Evolutionary conservation across 495 filamentous ascomycete species (phyloP), one percentile per base, ranked within the genome.

Genomic region (Xylaria acuta): DNA sequence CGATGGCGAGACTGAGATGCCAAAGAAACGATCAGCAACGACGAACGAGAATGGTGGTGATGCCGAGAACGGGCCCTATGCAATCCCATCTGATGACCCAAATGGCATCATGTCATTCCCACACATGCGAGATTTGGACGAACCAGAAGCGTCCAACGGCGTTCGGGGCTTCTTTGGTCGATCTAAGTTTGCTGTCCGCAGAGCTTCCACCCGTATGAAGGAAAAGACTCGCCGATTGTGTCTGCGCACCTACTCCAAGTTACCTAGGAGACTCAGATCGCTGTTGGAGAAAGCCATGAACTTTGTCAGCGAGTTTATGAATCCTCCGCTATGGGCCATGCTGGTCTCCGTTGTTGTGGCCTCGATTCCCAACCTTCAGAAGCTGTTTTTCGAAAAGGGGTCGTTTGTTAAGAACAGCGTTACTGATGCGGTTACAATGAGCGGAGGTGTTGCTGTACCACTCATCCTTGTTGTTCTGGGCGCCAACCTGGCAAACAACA

Each of bases 311-410:
- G 92, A 92, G 45, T 96, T 97, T 81, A 98, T 99, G 96, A 99
- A 98, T 81, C 95, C 96, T 7, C 97, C 96, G 0, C 89, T 99
- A 1, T 98, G 95, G 94, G 95, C 96, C 12, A 98, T 99, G 95
- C 85, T 98, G 2, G 82, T 89, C 25, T 92, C 97, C 22, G 91
- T 98, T 68, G 79, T 98, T 68, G 91, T 98, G 6, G 96, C 97
- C 36, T 97, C 94, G 3, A 88, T 98, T n/a, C 97, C 96, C 0
- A 79, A 85, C 2, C 86, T 98, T 3, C 95, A 99, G 79, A 82
- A 83, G 36, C 82, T 94, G 18, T 98, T 99, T 84, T 99, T 98
- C 83, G 85, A 90, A 59, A 90, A 93, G 18, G 96, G 95, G 34
- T 93, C 94, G 5, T 98, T 99, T 75, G 84, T 99, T 71, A 90